Evolutionary conservation across 2,329 filamentous ascomycete species (phyloP).

Genomic region (Calycina herbarum): DNA sequence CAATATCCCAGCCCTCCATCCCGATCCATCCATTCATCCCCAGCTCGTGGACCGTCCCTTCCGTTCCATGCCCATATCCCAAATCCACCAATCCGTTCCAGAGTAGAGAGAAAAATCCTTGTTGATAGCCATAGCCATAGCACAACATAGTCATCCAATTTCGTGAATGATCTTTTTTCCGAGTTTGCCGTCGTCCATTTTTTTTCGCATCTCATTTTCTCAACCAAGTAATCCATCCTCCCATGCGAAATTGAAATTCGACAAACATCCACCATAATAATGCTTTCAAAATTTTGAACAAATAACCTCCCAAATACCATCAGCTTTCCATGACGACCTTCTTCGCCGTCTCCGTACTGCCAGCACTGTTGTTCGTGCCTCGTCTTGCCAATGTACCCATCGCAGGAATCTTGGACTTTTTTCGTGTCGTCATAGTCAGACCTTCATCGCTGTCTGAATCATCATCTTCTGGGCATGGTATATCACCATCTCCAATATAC

Average conservation of each 20-base stretch:
- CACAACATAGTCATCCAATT: not conserved
- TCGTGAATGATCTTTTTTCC: not conserved
- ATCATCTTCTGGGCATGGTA: conserved; percentile 27
- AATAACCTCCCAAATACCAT: conserved; percentile 16
- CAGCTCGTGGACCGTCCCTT: not conserved
- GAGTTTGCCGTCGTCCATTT: not conserved
- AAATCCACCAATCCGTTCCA: not conserved
- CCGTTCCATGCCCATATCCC: not conserved
- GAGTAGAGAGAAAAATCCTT: not conserved
- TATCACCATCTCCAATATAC: conserved; percentile 35
- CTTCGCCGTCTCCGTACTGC: conserved; percentile 65
- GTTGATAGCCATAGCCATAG: not conserved
- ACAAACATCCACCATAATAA: conserved; percentile 13
- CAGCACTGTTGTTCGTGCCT: conserved; percentile 60
- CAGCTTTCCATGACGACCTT: conserved; percentile 41
- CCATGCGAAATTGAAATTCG: conserved; percentile 9
- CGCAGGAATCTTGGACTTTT: conserved; percentile 43
- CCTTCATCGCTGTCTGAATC: conserved; percentile 38
- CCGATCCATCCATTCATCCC: not conserved
- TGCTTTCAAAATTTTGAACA: conserved; percentile 11
- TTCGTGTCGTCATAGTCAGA: conserved; percentile 38
- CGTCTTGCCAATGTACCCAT: conserved; percentile 42
- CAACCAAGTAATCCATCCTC: conserved; percentile 13
- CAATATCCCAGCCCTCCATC: not conserved
- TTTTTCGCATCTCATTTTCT: not conserved